phyloP scores from a whole-genome alignment of 805 yeast genomes.

The Debaryomyces prosopidis region DNA sequence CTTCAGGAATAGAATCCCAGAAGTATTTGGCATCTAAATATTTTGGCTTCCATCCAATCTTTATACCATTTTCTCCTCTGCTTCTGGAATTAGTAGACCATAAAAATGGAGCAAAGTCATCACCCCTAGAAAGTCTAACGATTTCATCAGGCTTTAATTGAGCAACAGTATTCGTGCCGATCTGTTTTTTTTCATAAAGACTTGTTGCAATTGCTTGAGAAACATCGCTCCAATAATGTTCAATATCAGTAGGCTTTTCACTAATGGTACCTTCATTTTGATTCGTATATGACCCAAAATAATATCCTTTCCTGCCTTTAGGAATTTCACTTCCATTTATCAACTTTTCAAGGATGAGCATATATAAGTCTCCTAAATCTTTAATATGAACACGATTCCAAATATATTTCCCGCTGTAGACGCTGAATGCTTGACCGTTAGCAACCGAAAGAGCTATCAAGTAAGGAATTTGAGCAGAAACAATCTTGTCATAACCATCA shows the following conservation, averaged over 20 bases:
- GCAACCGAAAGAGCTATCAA: slow-evolving; percentile 17
- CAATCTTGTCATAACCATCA: slow-evolving; percentile 27
- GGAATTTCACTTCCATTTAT: slow-evolving; percentile 21
- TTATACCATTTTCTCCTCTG: slow-evolving; percentile 23
- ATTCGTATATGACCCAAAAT: slow-evolving; percentile 26
- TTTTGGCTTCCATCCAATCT: slow-evolving; percentile 29
- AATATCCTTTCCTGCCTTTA: slow-evolving; percentile 33
- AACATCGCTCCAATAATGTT: slow-evolving; percentile 30
- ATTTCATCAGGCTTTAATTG: slow-evolving; percentile 15
- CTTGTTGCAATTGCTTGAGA: slow-evolving; percentile 18
- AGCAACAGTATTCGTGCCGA: slow-evolving; percentile 14
- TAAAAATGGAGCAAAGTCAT: slow-evolving; percentile 15
- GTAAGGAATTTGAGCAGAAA: slow-evolving; percentile 31
- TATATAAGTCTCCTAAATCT: slow-evolving; percentile 32
- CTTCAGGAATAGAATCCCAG: slow-evolving; percentile 18
- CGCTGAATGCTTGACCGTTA: slow-evolving; percentile 21
- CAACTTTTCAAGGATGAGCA: slow-evolving; percentile 21
- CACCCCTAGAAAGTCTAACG: slow-evolving; percentile 10
- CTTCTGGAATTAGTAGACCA: slow-evolving; percentile 30
- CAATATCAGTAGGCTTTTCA: slow-evolving; percentile 13
- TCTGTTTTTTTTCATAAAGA: slow-evolving; percentile 13
- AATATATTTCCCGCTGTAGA: slow-evolving; percentile 27
- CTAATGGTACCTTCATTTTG: slow-evolving; percentile 10
- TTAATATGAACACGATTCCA: slow-evolving; percentile 39
- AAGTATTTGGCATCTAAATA: slow-evolving; percentile 11